Evolutionary conservation across 169 alveolate species (phyloP), one percentile per base, ranked within the genome.

Genomic region (Eimeria sp.): DNA sequence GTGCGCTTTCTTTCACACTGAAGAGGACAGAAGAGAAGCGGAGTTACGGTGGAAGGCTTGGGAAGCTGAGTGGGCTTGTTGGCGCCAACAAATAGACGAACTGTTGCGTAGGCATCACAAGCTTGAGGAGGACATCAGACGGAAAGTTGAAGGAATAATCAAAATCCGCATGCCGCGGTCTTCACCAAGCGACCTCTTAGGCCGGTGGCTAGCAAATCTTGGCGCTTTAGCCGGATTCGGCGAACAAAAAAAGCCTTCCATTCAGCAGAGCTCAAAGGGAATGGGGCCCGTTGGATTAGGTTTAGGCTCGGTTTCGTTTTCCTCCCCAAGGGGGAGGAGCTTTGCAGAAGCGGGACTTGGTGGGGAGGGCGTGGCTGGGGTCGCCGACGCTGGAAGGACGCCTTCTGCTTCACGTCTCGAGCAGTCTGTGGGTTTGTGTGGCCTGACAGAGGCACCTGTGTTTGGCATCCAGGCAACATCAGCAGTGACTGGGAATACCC

Each of bases 151-250:
- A 10, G 95, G 95, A 25, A 92, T 92, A 14, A 51, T 61, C 34
- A 92, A 92, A 78, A 92, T 92, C 67, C 67, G 95, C 54, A 92
- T 92, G 91, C 95, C 90, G 2, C 83, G 95, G 73, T n/a, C 82
- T 47, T 51, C 51, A 30, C 14, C 72, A 82, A 57, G 90, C 34
- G 90, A 82, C 63, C 72, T 57, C 6, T 30, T 51, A 13, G 90
- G 73, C 34, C 51, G 73, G 25, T 51, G 73, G 27, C 34, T 57
- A 82, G 90, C 75, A n/a, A 54, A 82, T 30, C 75, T 27, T 11
- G 90, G 90, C 51, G 90, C 30, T 30, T 30, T 82, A 30, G 54
- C 72, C 72, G 11, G 70, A n/a, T 54, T 51, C 47, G 63, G 63
- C 49, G 72, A 82, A 47, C 72, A 82, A 73, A 51, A 82, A 54